A percentile compares a stretch with the other conserved stretches of the same genome.
Conservation (phyloP, 148 eudicot species). For the Polygonum maritimum region DNA sequence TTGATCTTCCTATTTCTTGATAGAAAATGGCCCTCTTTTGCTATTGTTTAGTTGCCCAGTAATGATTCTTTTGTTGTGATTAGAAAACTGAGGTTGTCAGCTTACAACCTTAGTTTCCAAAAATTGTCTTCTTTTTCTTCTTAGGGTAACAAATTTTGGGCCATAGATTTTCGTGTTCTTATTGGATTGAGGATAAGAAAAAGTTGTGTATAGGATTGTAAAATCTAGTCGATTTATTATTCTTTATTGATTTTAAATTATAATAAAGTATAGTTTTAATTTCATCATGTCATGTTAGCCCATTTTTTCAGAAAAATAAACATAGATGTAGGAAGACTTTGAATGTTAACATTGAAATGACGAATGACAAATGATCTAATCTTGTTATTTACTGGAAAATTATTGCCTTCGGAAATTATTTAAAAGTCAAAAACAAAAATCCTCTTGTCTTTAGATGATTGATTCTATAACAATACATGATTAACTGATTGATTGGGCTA, state of each 20-base stretch:
- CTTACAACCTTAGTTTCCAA: slow-evolving; percentile 30
- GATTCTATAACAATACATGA: too few species aligned
- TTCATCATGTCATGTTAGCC: too few species aligned
- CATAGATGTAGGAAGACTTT: too few species aligned
- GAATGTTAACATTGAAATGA: too few species aligned
- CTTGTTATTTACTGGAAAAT: too few species aligned
- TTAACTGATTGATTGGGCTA: neutral
- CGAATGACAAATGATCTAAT: too few species aligned
- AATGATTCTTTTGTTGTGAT: slow-evolving; percentile 21
- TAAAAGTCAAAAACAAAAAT: too few species aligned
- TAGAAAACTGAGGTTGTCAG: slow-evolving; percentile 31
- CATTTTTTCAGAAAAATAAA: too few species aligned
- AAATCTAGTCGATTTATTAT: slow-evolving; percentile 12
- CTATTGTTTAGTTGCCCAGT: slow-evolving; percentile 21
- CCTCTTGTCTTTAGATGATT: too few species aligned
- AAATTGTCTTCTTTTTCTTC: slow-evolving; percentile 13
- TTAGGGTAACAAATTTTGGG: neutral
- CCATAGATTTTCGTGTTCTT: slow-evolving; percentile 5
- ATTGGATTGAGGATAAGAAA: slow-evolving; percentile 17
- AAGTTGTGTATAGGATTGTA: slow-evolving; percentile 25
- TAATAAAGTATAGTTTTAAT: slow-evolving; percentile 9
- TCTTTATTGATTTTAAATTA: neutral
- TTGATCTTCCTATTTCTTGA: slow-evolving; percentile 17
- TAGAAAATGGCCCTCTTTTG: slow-evolving; percentile 7
- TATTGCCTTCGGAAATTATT: too few species aligned